Conservation (phyloP, 2,329 filamentous ascomycete genomes). For the Aureobasidium musti region DNA sequence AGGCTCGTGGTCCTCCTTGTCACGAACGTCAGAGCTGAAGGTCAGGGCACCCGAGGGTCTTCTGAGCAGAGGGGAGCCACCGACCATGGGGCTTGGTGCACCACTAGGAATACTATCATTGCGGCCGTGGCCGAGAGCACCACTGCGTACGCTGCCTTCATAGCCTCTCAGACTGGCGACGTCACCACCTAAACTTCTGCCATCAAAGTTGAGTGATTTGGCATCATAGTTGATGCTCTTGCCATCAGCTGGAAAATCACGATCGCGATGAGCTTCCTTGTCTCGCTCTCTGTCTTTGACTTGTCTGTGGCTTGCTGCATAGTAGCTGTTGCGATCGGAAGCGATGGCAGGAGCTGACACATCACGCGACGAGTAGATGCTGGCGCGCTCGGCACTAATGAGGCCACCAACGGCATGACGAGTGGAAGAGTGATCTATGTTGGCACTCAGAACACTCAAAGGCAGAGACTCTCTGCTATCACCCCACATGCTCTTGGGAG, state of each 20-base stretch:
- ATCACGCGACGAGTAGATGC: conserved; percentile 62
- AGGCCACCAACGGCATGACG: conserved; percentile 57
- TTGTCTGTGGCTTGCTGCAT: conserved; percentile 60
- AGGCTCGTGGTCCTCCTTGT: conserved; percentile 18
- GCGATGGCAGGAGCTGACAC: conserved; percentile 60
- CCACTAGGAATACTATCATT: conserved; percentile 82
- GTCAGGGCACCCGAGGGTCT: conserved; percentile 33
- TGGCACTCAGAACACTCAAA: conserved; percentile 74
- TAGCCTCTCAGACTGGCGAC: conserved; percentile 79
- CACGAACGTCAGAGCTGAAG: conserved; percentile 16
- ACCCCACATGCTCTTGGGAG: conserved; percentile 78
- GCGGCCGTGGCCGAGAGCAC: conserved; percentile 71
- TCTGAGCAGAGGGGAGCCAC: conserved; percentile 43
- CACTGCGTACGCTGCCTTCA: conserved; percentile 76
- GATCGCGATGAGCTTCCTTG: conserved; percentile 31
- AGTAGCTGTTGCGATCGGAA: conserved; percentile 79
- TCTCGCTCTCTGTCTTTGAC: conserved; percentile 31
- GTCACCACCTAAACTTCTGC: conserved; percentile 49
- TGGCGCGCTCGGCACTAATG: conserved; percentile 67
- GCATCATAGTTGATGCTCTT: conserved; percentile 34
- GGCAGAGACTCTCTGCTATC: conserved; percentile 79
- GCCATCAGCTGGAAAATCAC: conserved; percentile 27
- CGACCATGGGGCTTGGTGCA: conserved; percentile 66
- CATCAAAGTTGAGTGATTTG: conserved; percentile 34
- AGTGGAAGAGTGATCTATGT: conserved; percentile 54